These are phyloP conservation scores for Coemansia umbellata DNA, from an alignment of 192 early-diverging fungal species.

Conservation along the genomic window DNA sequence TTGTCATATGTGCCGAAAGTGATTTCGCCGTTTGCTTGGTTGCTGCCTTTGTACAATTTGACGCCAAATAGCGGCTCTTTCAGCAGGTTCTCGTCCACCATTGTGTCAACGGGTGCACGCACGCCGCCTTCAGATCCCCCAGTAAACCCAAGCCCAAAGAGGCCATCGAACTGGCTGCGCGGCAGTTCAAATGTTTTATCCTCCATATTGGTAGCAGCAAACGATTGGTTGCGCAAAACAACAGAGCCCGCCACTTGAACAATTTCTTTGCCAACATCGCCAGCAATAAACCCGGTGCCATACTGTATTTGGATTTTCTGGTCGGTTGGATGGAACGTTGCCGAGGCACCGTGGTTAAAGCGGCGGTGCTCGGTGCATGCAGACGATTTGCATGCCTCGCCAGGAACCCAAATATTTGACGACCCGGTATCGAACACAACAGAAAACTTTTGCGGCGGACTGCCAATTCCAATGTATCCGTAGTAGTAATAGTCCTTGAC, in stretches of 20 bases:
- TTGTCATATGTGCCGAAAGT: slow-evolving; percentile 53
- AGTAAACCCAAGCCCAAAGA: slow-evolving; percentile 52
- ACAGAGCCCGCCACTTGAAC: slow-evolving; percentile 36
- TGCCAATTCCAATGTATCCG: slow-evolving; percentile 65
- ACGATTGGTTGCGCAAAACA: slow-evolving; percentile 41
- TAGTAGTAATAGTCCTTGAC: slow-evolving; percentile 59
- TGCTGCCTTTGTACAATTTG: slow-evolving; percentile 28
- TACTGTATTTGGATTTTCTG: slow-evolving; percentile 89
- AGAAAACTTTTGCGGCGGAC: slow-evolving; percentile 67
- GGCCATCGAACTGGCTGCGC: slow-evolving; percentile 50
- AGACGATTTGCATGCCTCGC: slow-evolving; percentile 59
- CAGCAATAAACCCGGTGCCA: slow-evolving; percentile 89
- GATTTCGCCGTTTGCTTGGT: slow-evolving; percentile 40
- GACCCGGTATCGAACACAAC: slow-evolving; percentile 70
- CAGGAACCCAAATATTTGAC: slow-evolving; percentile 73
- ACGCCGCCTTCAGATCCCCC: slow-evolving; percentile 39
- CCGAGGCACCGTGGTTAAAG: slow-evolving; percentile 67
- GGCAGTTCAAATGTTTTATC: slow-evolving; percentile 43
- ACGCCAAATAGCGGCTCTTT: slow-evolving; percentile 41
- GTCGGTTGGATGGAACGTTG: slow-evolving; percentile 54
- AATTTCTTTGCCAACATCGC: slow-evolving; percentile 78
- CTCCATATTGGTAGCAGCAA: slow-evolving; percentile 42
- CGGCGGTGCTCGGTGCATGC: slow-evolving; percentile 80
- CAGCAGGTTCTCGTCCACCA: slow-evolving; percentile 34
- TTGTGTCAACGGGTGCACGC: slow-evolving; percentile 40